Conservation (phyloP, 805 yeast species). For the Cephaloascus albidus region DNA sequence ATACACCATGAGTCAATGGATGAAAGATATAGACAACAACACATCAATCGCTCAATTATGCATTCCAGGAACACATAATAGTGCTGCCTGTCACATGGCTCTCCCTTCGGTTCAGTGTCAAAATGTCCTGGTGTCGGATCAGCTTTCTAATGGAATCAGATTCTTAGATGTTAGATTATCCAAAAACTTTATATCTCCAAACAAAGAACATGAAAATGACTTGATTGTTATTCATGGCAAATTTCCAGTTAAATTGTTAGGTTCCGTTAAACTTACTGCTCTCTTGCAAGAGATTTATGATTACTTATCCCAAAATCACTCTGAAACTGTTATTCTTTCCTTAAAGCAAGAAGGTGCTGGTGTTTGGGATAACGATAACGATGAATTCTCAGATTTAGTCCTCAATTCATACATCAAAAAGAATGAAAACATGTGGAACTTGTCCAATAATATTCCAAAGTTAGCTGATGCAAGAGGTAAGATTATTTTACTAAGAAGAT, state of each 20-base stretch:
- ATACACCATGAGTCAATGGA: conserved; percentile 46
- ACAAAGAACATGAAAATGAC: conserved; percentile 34
- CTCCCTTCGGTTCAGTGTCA: conserved; percentile 76
- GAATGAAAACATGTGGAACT: conserved; percentile 49
- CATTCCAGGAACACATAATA: conserved; percentile 80
- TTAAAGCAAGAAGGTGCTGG: conserved; percentile 69
- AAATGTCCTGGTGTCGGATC: conserved; percentile 47
- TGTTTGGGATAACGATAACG: conserved; percentile 50
- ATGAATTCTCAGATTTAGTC: conserved; percentile 55
- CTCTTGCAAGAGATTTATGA: conserved; percentile 49
- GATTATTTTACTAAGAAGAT: conserved; percentile 57
- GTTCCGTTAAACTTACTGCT: conserved; percentile 42
- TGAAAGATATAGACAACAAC: conserved; percentile 42
- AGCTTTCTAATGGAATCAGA: conserved; percentile 65
- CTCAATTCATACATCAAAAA: conserved; percentile 47
- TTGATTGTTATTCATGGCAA: conserved; percentile 67
- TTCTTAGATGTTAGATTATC: conserved; percentile 64
- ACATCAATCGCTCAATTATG: conserved; percentile 43
- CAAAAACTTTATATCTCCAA: conserved; percentile 42
- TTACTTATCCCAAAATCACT: conserved; percentile 39
- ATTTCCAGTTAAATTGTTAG: conserved; percentile 59
- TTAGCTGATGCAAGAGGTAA: conserved; percentile 61
- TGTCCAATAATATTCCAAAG: conserved; percentile 45
- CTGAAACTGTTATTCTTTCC: conserved; percentile 59
- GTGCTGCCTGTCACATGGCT: conserved; percentile 64